These are phyloP conservation scores for Talaromyces amestolkiae DNA, from an alignment of 2,329 filamentous ascomycete species.

Conservation along the genomic window DNA sequence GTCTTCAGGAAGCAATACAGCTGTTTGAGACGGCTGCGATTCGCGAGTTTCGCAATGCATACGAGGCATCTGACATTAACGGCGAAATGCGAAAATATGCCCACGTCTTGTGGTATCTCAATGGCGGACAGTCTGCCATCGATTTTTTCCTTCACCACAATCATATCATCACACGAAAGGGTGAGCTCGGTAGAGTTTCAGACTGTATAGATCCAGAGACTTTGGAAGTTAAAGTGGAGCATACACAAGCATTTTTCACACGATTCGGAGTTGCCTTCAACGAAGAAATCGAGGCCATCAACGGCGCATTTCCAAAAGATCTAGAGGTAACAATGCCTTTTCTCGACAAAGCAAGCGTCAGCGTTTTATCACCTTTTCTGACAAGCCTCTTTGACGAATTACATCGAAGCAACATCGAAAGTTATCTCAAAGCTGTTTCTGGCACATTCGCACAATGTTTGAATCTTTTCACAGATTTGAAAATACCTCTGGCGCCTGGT, in stretches of 20 bases:
- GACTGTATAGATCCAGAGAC: slow-evolving; percentile 73
- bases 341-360: slow-evolving; percentile 77
- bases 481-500: slow-evolving; percentile 60
- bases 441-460: slow-evolving; percentile 84
- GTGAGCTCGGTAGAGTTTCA: slow-evolving; percentile 68
- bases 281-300: slow-evolving; percentile 76
- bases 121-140: slow-evolving; percentile 73
- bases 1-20: slow-evolving; percentile 68
- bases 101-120: slow-evolving; percentile 76
- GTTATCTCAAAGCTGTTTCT: slow-evolving; percentile 82
- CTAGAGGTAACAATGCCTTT: slow-evolving; percentile 72
- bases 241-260: slow-evolving; percentile 78
- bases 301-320: slow-evolving; percentile 73
- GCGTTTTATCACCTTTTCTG: slow-evolving; percentile 79
- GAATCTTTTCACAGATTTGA: slow-evolving; percentile 70
- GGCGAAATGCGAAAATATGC: slow-evolving; percentile 87
- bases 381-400: slow-evolving; percentile 83
- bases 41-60: slow-evolving; percentile 88
- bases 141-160: slow-evolving; percentile 89
- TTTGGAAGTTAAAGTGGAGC: slow-evolving; percentile 72
- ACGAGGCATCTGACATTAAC: slow-evolving; percentile 83
- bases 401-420: slow-evolving; percentile 69
- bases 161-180: slow-evolving; percentile 72
- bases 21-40: slow-evolving; percentile 90
- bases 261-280: slow-evolving; percentile 71